phyloP scores from a whole-genome alignment of 2,329 filamentous ascomycete genomes.

The Colletotrichum neosansevieriae region DNA sequence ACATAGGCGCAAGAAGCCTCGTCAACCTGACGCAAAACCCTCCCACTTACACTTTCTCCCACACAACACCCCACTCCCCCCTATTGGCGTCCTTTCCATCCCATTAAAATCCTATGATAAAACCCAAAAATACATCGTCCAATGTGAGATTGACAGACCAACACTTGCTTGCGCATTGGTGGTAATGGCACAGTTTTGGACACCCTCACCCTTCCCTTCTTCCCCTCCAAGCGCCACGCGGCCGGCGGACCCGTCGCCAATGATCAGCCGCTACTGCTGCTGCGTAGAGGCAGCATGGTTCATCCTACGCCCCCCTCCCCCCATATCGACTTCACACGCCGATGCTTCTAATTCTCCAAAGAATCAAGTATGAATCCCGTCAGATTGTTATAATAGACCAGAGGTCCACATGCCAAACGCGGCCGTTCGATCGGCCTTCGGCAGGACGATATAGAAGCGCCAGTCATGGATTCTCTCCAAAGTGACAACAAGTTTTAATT shows the following conservation, averaged over 20 bases:
- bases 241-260: background rate
- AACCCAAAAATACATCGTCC: slow-evolving; percentile 7
- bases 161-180: no score
- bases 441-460: no score
- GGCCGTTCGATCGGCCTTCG: no score
- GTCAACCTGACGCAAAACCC: slow-evolving; percentile 16
- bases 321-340: no score
- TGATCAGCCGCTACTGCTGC: slow-evolving; percentile 8
- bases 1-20: background rate
- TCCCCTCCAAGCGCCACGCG: background rate
- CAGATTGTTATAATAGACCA: no score
- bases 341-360: no score
- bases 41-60: background rate
- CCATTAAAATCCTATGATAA: background rate
- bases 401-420: no score
- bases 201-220: no score
- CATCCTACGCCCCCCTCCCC: no score
- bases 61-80: background rate
- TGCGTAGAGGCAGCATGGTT: background rate
- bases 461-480: no score
- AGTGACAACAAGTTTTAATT: no score
- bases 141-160: slow-evolving; percentile 2
- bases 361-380: no score
- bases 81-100: background rate
- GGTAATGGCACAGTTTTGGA: background rate